Conservation (phyloP, 139 green algal genomes). For the Volvox africanus region DNA sequence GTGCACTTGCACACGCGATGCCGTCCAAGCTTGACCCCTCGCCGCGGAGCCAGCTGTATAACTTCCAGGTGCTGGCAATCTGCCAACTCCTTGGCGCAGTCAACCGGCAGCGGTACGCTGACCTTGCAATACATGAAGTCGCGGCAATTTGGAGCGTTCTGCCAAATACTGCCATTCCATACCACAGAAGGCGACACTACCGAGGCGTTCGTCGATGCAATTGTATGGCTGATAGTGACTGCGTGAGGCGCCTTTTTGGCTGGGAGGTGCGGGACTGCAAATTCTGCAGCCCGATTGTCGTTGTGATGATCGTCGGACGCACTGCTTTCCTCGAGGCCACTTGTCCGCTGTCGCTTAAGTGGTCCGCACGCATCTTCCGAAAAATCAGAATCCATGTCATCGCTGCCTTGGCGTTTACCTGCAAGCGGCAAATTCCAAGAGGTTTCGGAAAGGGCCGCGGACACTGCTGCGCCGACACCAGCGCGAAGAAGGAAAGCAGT, state of each 20-base stretch:
- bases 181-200: neutral
- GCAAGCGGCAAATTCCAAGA: neutral
- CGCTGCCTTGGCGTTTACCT: conserved; percentile 42
- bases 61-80: neutral
- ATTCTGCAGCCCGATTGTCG: neutral
- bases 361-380: conserved; percentile 32
- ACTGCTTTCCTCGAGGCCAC: neutral
- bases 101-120: conserved; percentile 16
- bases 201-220: neutral
- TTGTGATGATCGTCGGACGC: neutral
- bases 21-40: conserved; percentile 29
- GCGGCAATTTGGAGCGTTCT: conserved; percentile 8
- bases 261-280: conserved; percentile 34
- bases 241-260: conserved; percentile 2
- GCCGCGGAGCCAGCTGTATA: conserved; percentile 24
- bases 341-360: conserved; percentile 30
- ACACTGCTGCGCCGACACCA: conserved; percentile 14
- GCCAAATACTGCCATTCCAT: conserved; percentile 30
- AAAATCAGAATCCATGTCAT: conserved; percentile 30
- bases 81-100: conserved; percentile 7
- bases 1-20: conserved; percentile 28
- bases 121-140: conserved; percentile 32
- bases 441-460: conserved; percentile 4
- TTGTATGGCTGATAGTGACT: neutral
- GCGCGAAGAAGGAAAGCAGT: neutral